These are phyloP conservation scores for Cicer cuneatum DNA, from an alignment of 306 rosid species.

Conservation along the genomic window DNA sequence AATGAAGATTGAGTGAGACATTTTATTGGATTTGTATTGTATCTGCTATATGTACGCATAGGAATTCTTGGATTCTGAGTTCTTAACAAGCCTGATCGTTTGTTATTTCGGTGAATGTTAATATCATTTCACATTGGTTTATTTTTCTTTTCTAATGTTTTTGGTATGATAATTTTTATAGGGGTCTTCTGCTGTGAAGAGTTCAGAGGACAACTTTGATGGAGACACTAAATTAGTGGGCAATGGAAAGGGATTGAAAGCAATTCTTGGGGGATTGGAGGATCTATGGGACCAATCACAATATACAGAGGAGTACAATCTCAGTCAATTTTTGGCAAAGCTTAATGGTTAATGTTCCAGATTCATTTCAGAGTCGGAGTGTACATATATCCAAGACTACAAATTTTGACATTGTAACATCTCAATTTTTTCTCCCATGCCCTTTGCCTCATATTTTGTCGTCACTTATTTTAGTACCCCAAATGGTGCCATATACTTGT, in stretches of 20 bases:
- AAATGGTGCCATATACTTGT: conserved; percentile 27
- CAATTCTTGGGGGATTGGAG: conserved; percentile 91
- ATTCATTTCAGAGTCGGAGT: conserved; percentile 51
- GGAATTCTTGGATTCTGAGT: background rate
- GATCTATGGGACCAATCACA: conserved; percentile 98
- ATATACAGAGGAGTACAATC: conserved; percentile 90
- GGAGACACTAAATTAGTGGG: conserved; percentile 65
- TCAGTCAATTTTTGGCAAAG: conserved; percentile 84
- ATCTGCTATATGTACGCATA: background rate
- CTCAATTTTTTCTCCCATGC: conserved; percentile 45
- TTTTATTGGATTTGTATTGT: background rate
- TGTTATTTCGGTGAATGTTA: conserved; percentile 9
- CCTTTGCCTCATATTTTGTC: conserved; percentile 47
- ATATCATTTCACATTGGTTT: conserved; percentile 2
- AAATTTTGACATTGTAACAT: conserved; percentile 58
- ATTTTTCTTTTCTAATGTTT: conserved; percentile 28
- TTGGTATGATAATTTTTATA: conserved; percentile 44
- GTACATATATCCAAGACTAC: conserved; percentile 53
- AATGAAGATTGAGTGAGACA: background rate
- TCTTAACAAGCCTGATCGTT: background rate
- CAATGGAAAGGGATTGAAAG: conserved; percentile 83
- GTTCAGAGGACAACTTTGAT: conserved; percentile 53
- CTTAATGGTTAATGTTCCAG: conserved; percentile 73
- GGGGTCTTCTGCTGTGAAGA: conserved; percentile 66
- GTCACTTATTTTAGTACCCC: conserved; percentile 34